Conservation (phyloP, 2,329 filamentous ascomycete genomes). For the Talaromyces amestolkiae region DNA sequence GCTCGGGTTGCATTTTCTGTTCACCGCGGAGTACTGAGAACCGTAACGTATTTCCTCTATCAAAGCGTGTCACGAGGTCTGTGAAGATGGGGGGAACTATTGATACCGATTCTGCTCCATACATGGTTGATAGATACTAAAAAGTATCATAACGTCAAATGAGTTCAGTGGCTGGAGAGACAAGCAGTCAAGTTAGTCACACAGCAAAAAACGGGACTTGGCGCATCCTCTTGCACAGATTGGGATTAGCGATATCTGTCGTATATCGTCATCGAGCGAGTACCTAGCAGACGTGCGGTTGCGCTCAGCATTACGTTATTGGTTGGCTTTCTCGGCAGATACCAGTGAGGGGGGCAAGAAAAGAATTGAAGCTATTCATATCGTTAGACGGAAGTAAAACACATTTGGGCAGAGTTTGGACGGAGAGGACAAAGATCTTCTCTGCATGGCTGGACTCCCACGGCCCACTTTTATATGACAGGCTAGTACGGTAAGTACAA, state of each 20-base stretch:
- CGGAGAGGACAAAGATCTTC: background rate
- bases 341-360: background rate
- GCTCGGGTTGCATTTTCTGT: background rate
- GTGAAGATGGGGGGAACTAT: background rate
- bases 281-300: background rate
- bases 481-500: background rate
- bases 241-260: background rate
- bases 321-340: background rate
- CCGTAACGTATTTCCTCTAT: background rate
- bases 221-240: background rate
- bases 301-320: background rate
- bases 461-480: background rate
- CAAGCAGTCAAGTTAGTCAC: background rate
- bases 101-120: too few relatives aligned
- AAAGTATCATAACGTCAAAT: background rate
- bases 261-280: conserved; percentile 1
- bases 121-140: background rate
- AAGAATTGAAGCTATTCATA: conserved; percentile 6
- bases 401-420: background rate
- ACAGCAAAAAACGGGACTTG: background rate
- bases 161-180: conserved; percentile 8
- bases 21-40: background rate
- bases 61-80: conserved; percentile 1
- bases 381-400: background rate
- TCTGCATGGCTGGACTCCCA: background rate